Evolutionary conservation across 2,329 filamentous ascomycete species (phyloP).

Genomic region (Metarhizium humberi): DNA sequence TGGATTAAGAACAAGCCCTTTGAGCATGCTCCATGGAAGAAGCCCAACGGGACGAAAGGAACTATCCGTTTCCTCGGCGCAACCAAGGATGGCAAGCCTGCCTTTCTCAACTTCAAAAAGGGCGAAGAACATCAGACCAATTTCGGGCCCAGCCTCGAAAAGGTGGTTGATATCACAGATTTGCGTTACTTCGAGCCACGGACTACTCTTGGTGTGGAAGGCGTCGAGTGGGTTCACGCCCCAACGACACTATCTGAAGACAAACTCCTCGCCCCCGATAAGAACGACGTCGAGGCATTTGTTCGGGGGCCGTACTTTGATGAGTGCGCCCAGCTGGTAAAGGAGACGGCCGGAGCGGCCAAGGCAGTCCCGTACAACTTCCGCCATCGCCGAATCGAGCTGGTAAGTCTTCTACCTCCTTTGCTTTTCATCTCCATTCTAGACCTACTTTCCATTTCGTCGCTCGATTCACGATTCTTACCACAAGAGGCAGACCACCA

Average conservation of each 20-base stretch:
- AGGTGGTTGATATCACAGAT: not conserved
- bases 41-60: not conserved
- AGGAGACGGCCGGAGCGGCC: not conserved
- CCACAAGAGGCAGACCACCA: not conserved
- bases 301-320: not conserved
- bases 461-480: too few species aligned
- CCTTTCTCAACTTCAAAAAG: constrained; percentile 1
- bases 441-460: too few species aligned
- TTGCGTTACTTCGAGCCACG: not conserved
- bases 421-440: too few species aligned
- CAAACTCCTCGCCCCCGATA: not conserved
- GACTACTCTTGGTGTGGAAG: not conserved
- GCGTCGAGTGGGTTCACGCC: not conserved
- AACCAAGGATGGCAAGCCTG: not conserved
- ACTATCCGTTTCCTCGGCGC: constrained; percentile 1
- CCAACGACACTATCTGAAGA: not conserved
- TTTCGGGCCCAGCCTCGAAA: not conserved
- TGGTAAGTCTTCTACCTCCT: not conserved
- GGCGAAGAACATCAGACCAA: not conserved
- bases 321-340: constrained; percentile 1
- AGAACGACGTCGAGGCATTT: not conserved
- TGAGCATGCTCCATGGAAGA: not conserved
- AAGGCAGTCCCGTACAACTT: not conserved
- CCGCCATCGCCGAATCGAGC: not conserved
- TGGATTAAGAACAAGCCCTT: not conserved